phyloP scores from a whole-genome alignment of 805 yeast species.

The Lachancea mirantina region DNA sequence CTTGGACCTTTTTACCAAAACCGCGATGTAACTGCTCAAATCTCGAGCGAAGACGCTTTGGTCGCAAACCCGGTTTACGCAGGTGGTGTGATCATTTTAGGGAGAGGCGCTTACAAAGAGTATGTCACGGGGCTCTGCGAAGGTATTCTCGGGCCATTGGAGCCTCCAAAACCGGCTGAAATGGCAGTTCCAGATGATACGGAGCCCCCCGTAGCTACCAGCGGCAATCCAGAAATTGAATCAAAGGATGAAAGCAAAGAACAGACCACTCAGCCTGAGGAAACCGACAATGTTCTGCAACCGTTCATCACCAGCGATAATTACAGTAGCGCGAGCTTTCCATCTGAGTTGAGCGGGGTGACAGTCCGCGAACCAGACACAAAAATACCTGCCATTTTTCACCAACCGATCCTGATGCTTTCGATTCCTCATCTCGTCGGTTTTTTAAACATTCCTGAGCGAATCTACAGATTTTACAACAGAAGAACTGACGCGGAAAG shows the following conservation, averaged over 20 bases:
- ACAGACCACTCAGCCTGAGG: background rate
- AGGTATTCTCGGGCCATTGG: slow-evolving; percentile 89
- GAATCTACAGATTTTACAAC: slow-evolving; percentile 73
- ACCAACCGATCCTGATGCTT: slow-evolving; percentile 71
- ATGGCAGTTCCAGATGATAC: slow-evolving; percentile 12
- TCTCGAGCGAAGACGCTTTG: slow-evolving; percentile 41
- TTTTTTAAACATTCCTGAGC: slow-evolving; percentile 63
- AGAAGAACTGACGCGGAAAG: slow-evolving; percentile 64
- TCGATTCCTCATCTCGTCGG: slow-evolving; percentile 77
- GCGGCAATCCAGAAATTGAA: slow-evolving; percentile 38
- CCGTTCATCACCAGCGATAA: slow-evolving; percentile 60
- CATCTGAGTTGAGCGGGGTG: slow-evolving; percentile 50
- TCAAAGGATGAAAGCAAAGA: slow-evolving; percentile 33
- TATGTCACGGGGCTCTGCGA: slow-evolving; percentile 87
- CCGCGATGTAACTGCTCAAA: slow-evolving; percentile 22
- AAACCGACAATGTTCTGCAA: background rate
- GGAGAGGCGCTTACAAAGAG: slow-evolving; percentile 95
- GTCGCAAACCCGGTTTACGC: slow-evolving; percentile 38
- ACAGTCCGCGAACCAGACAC: slow-evolving; percentile 27
- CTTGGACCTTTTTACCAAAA: slow-evolving; percentile 51
- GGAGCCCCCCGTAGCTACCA: slow-evolving; percentile 20
- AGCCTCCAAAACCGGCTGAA: slow-evolving; percentile 34
- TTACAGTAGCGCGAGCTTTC: slow-evolving; percentile 46
- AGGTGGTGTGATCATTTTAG: slow-evolving; percentile 88
- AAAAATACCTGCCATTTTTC: slow-evolving; percentile 50